Evolutionary conservation across 805 yeast species (phyloP).

Genomic region (Sungouiella thailandica): DNA sequence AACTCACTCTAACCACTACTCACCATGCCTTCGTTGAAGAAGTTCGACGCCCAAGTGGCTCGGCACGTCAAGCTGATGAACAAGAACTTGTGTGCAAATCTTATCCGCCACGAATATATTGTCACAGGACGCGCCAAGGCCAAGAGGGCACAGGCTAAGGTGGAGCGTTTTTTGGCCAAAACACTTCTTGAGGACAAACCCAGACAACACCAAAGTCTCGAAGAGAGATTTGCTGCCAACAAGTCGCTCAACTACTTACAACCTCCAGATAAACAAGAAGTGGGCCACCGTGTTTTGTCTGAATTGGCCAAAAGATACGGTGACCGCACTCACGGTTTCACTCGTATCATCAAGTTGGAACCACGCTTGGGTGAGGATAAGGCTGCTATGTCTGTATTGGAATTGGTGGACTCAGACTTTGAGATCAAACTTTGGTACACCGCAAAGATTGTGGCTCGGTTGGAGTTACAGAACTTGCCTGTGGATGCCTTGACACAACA

Average conservation of each 20-base stretch:
- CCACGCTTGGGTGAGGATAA: slow-evolving; percentile 79
- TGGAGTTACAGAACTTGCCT: slow-evolving; percentile 56
- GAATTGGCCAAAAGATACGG: slow-evolving; percentile 63
- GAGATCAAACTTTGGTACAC: slow-evolving; percentile 73
- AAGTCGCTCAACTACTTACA: slow-evolving; percentile 21
- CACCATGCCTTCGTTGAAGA: slow-evolving; percentile 38
- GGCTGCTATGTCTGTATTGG: slow-evolving; percentile 85
- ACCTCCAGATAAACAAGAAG: slow-evolving; percentile 22
- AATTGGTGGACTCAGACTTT: slow-evolving; percentile 62
- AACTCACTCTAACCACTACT: not conserved
- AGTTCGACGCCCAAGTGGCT: slow-evolving; percentile 38
- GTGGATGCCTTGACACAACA: slow-evolving; percentile 46
- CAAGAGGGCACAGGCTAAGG: slow-evolving; percentile 38
- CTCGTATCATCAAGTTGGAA: slow-evolving; percentile 79
- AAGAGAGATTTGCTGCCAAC: slow-evolving; percentile 11
- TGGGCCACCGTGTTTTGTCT: slow-evolving; percentile 53
- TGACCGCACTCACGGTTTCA: slow-evolving; percentile 71
- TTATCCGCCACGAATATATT: slow-evolving; percentile 40
- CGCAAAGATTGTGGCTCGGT: slow-evolving; percentile 82
- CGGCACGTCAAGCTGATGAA: slow-evolving; percentile 41
- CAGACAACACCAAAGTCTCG: slow-evolving; percentile 11
- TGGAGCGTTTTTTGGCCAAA: slow-evolving; percentile 33
- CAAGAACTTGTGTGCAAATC: slow-evolving; percentile 39
- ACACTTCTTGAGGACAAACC: slow-evolving; percentile 25
- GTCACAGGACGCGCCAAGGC: slow-evolving; percentile 42